phyloP scores from a whole-genome alignment of 2,329 filamentous ascomycete species.

The Ophiostoma himal-ulmi region DNA sequence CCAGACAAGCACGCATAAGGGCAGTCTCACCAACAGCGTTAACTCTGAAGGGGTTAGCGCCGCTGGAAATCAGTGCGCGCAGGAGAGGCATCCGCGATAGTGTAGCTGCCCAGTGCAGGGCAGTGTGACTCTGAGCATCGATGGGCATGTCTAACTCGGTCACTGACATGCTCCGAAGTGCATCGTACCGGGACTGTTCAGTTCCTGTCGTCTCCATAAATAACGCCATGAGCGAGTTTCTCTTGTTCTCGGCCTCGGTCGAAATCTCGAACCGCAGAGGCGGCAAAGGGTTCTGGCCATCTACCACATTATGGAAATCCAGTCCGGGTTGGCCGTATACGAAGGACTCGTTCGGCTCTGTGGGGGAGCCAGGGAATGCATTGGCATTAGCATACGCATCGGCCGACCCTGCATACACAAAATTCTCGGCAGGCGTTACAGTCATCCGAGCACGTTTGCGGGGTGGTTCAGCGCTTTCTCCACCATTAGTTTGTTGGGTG shows the following conservation, averaged over 20 bases:
- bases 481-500: slow-evolving; percentile 41
- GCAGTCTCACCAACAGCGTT: slow-evolving; percentile 89
- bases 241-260: slow-evolving; percentile 69
- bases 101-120: slow-evolving; percentile 93
- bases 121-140: slow-evolving; percentile 81
- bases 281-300: slow-evolving; percentile 54
- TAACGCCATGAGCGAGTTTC: slow-evolving; percentile 72
- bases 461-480: slow-evolving; percentile 66
- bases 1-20: slow-evolving; percentile 83
- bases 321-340: slow-evolving; percentile 53
- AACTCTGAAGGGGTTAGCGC: slow-evolving; percentile 80
- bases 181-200: slow-evolving; percentile 66
- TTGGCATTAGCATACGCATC: slow-evolving; percentile 42
- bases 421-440: slow-evolving; percentile 52
- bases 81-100: slow-evolving; percentile 79
- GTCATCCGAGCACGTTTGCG: slow-evolving; percentile 65
- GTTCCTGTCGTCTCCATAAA: slow-evolving; percentile 69
- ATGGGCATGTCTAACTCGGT: slow-evolving; percentile 88
- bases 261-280: slow-evolving; percentile 58
- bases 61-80: slow-evolving; percentile 71
- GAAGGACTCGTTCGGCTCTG: slow-evolving; percentile 75
- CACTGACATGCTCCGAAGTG: slow-evolving; percentile 67
- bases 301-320: slow-evolving; percentile 37
- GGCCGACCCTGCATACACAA: slow-evolving; percentile 39
- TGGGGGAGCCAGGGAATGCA: slow-evolving; percentile 64